Evolutionary conservation across 495 filamentous ascomycete genomes (phyloP).

Genomic region (Penicillium fimorum): DNA sequence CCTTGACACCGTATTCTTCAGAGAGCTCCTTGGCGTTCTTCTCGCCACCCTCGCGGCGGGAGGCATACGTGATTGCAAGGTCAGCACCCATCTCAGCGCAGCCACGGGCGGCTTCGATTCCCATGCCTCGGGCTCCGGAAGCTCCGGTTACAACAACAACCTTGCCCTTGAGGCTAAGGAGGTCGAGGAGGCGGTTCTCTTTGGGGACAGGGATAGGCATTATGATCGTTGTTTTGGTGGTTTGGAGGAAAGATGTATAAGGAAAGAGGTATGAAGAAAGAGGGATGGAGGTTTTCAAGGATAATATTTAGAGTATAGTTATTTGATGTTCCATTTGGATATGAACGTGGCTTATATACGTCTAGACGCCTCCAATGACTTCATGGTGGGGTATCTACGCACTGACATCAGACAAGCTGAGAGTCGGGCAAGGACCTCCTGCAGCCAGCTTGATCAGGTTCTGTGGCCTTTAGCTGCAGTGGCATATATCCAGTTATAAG

Average conservation of each 20-base stretch:
- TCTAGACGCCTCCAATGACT: conserved; percentile 6
- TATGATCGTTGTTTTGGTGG: conserved; percentile 10
- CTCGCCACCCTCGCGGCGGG: conserved; percentile 58
- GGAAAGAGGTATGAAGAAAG: too few species aligned
- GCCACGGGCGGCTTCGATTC: conserved; percentile 70
- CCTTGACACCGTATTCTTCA: conserved; percentile 62
- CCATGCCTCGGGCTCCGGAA: conserved; percentile 67
- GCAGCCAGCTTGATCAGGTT: conserved; percentile 11
- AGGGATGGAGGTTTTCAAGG: too few species aligned
- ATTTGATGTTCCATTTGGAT: background rate
- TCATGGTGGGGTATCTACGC: conserved; percentile 3
- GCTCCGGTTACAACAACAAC: conserved; percentile 70
- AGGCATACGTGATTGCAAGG: conserved; percentile 66
- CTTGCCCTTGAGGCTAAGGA: conserved; percentile 72
- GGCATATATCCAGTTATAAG: background rate
- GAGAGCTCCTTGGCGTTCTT: conserved; percentile 62
- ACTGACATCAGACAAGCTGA: conserved; percentile 10
- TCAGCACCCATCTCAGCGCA: conserved; percentile 72
- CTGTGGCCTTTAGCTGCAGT: background rate
- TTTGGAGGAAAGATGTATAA: background rate
- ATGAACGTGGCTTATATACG: background rate
- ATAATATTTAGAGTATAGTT: background rate
- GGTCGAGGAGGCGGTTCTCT: conserved; percentile 57
- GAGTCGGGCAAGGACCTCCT: conserved; percentile 1
- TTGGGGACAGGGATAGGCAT: conserved; percentile 59